Base-by-base conservation (phyloP, 2,329 filamentous ascomycete genomes). In the Pseudogymnoascus destructans region DNA sequence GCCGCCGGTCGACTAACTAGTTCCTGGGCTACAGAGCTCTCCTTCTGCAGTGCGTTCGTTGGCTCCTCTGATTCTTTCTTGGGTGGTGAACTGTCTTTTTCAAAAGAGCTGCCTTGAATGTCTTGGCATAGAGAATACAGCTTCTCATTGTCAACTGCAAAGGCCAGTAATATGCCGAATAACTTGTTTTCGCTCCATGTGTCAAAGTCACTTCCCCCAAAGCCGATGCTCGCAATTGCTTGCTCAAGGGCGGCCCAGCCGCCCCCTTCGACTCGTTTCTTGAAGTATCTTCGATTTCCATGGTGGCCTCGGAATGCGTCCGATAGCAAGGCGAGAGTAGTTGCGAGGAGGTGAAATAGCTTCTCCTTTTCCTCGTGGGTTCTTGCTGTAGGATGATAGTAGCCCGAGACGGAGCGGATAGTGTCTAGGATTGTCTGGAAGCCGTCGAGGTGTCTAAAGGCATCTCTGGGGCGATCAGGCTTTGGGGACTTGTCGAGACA, bases 231-330 rank as follows among this genome's bases (percentile, higher is more conserved):
- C 61, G 79, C 80, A 73, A 91, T 79, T 5, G 80, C 81, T 67
- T 87, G 81, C 66, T 93, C 85, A 58, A 96, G 70, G 6, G 83
- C 80, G 63, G 83, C 78, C 85, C 89, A 95, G 3, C 92, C 90
- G 59, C 85, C 87, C 19, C 81, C 84, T 60, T 87, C 80, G 27
- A 95, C 82, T 63, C 82, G 79, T 64, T 83, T 84, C 60, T 82
- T 80, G 69, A 97, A 97, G 73, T 92, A 96, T 64, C 87, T 82
- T 66, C 85, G 81, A 72, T 97, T 98, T 17, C 91, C 92, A 52
- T 85, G 78, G 70, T 97, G 90, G 49, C 83, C 82, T 58, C 82
- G 80, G 63, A 98, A 79, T 35, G 66, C 64, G 59, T 69, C 64
- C 1, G 87, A 85, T 25, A 97, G 73, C 11, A 93, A 81, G 30